Evolutionary conservation across 805 yeast species (phyloP), one percentile per base, ranked within the genome.

Genomic region (Candida namnaoensis): DNA sequence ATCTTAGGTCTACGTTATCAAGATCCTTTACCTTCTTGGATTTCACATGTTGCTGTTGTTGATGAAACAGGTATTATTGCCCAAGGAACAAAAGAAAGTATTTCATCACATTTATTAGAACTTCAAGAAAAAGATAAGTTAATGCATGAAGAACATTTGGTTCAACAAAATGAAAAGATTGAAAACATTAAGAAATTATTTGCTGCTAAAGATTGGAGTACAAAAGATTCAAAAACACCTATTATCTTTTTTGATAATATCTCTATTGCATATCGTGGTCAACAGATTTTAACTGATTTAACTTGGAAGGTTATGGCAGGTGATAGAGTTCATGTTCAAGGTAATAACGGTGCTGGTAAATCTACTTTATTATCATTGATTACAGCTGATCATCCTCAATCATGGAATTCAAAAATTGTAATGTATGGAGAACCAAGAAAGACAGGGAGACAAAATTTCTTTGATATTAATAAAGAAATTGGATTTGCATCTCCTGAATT

Each of bases 331-430:
- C 95, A 93, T 56, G 70, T 91, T 28, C 66, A 82, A 43, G 99
- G 99, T 3, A 76, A 78, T 44, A 91, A 93, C 50, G 99, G 99
- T 1, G 74, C 95, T 0, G 99, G 99, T 0, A 91, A 91, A 58
- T 85, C 96, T 2, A 93, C 99, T 0, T 62, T 91, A 24, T 61
- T 93, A 13, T 78, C 97, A 2, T 59, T 93, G 37, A 69, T 91
- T 27, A 88, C 96, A 0, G 88, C 95, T 5, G 99, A 91, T 52
- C 99, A 91, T 57, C 99, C 99, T 1, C 96, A 91, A 61, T 81
- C 96, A 2, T 91, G 98, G 98, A 81, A 78, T 49, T 71, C 77
- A 5, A 76, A 72, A 23, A 71, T 93, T 23, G 61, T 65, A 7
- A 66, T 88, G 37, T 71, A 82, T 49, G 88, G 88, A 0, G 70